Percentiles rank a stretch among this genome's conserved stretches.
phyloP scores from a whole-genome alignment of 2,329 filamentous ascomycete genomes.

The Metarhizium anisopliae region DNA sequence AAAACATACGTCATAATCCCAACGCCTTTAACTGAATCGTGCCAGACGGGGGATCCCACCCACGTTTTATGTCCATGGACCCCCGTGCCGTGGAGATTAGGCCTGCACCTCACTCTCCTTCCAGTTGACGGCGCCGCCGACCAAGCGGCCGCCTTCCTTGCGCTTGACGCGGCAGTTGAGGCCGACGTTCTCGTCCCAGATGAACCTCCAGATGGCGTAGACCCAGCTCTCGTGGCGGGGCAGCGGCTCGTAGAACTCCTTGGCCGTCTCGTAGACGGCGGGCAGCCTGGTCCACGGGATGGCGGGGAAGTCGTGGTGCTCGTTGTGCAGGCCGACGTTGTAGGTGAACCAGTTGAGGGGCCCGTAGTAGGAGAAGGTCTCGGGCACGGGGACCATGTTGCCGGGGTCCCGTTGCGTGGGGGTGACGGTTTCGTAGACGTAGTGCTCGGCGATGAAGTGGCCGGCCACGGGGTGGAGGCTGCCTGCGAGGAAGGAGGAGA shows the following conservation, averaged over 20 bases:
- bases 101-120: constrained; percentile 62
- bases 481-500: constrained; percentile 88
- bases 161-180: constrained; percentile 91
- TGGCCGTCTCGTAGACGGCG: constrained; percentile 66
- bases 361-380: constrained; percentile 97
- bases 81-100: constrained; percentile 22
- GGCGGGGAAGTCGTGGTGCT: constrained; percentile 97
- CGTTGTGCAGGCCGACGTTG: constrained; percentile 96
- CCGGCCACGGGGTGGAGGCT: constrained; percentile 89
- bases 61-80: too few relatives aligned
- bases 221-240: constrained; percentile 86
- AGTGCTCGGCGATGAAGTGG: constrained; percentile 98
- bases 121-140: constrained; percentile 48
- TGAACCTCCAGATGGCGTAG: constrained; percentile 91
- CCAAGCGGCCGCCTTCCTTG: constrained; percentile 60
- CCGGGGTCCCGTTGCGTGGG: constrained; percentile 46
- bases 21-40: neutral
- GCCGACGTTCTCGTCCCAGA: constrained; percentile 81
- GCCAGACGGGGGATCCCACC: too few relatives aligned
- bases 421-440: constrained; percentile 62
- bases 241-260: constrained; percentile 84
- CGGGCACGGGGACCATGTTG: constrained; percentile 62
- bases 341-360: constrained; percentile 87
- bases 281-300: constrained; percentile 88
- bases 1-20: neutral